phyloP scores from a whole-genome alignment of 306 rosid species.

The Cicer arietinum region DNA sequence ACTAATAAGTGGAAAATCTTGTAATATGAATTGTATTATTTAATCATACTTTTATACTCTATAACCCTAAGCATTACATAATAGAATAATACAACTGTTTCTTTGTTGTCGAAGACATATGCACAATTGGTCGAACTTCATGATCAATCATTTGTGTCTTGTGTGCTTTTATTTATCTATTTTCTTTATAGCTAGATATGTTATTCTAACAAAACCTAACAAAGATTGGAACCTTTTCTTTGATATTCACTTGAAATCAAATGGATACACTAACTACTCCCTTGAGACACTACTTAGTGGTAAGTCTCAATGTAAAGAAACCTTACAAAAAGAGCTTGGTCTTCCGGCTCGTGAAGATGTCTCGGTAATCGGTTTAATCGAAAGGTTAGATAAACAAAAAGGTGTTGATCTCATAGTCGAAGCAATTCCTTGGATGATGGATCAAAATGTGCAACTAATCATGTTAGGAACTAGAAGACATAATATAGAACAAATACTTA shows the following conservation, averaged over 20 bases:
- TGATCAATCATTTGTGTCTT: no score
- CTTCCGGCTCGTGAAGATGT: constrained; percentile 76
- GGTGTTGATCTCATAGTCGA: constrained; percentile 90
- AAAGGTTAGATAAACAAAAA: constrained; percentile 87
- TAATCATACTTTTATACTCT: no score
- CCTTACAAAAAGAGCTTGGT: constrained; percentile 88
- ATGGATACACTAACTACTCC: constrained; percentile 87
- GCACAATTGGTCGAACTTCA: no score
- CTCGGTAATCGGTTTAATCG: constrained; percentile 75
- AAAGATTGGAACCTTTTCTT: constrained; percentile 81
- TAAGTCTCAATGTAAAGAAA: constrained; percentile 83
- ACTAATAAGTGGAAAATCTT: no score
- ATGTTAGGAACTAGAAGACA: constrained; percentile 89
- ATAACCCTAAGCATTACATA: no score
- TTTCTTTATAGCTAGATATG: no score
- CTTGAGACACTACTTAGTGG: constrained; percentile 69
- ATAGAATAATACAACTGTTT: no score
- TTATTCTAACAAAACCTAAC: no score
- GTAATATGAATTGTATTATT: no score
- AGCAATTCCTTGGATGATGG: constrained; percentile 91
- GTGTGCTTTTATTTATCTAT: no score
- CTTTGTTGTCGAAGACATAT: no score
- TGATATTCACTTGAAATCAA: constrained; percentile 73
- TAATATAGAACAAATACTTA: constrained; percentile 81
- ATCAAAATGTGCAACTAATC: constrained; percentile 79